Evolutionary conservation across 176 grass and related monocot species (phyloP), one percentile per base, ranked within the genome.

Genomic region (Musa schizocarpa): DNA sequence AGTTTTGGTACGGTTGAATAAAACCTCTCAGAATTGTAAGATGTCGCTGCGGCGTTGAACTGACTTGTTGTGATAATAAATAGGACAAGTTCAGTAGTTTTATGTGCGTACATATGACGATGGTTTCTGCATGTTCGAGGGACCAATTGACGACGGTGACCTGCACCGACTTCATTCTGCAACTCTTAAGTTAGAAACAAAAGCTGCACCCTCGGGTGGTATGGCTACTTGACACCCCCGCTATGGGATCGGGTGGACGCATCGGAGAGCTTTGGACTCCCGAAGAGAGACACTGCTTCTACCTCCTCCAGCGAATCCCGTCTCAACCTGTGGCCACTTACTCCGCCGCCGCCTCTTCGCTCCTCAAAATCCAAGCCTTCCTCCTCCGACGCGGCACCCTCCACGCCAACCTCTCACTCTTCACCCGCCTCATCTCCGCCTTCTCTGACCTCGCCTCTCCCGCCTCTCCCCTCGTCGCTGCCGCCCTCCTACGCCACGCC

Each of bases 341-440:
- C 34, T 1, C 54, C 34, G 13, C 54, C 55, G 0, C n/a, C 13
- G 49, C 68, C n/a, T 23, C 68, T 24, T 13, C 78, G 21, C 78
- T 80, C 68, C 54, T 72, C 55, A 55, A 80, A 63, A 80, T 80
- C 27, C 78, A 80, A 13, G 68, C 78, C 56, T 80, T 56, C 34
- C 78, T 80, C 68, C 78, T 72, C 43, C 78, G 68, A 54, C 55
- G 68, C 48, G 55, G 78, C 34, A 2, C 23, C 76, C 11, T 80
- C 54, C n/a, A 63, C n/a, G 54, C 55, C 43, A 80, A 73, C 55
- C 68, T 80, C 54, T 57, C 68, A 11, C 67, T 80, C 68, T 68
- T 80, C 68, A 80, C 78, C 55, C 68, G 67, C 68, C 54, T 80
- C 34, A 80, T 80, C 55, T 72, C 68, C 68, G 26, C 54, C 26